These are phyloP conservation scores for Baeospora myosura DNA, from an alignment of 1,284 basidiomycete species.

Conservation along the genomic window DNA sequence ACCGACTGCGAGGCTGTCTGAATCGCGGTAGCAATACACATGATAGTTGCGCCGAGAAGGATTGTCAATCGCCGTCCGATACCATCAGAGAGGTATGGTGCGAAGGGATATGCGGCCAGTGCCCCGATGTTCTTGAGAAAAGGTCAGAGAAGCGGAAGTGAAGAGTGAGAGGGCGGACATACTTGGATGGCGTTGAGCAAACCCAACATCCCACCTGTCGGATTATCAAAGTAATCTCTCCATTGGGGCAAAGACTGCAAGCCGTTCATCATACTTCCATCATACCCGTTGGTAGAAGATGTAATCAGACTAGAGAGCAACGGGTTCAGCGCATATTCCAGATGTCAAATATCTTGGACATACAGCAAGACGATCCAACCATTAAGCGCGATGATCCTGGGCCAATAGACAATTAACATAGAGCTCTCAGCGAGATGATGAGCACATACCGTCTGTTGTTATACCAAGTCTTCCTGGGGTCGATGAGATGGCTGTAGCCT, in stretches of 20 bases:
- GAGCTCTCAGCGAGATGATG: not conserved
- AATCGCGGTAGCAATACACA: conserved; percentile 59
- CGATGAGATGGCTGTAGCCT: conserved; percentile 48
- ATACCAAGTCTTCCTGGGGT: conserved; percentile 64
- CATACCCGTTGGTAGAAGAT: conserved; percentile 69
- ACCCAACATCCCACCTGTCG: conserved; percentile 51
- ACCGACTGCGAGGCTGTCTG: conserved; percentile 68
- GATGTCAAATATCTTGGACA: not conserved
- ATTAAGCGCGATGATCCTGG: conserved; percentile 54
- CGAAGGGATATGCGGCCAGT: conserved; percentile 60
- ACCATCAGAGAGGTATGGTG: conserved; percentile 66
- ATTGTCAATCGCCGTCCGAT: conserved; percentile 59
- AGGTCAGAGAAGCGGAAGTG: not conserved
- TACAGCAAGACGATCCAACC: conserved; percentile 5
- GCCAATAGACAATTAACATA: conserved; percentile 3
- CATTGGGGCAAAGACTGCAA: conserved; percentile 59
- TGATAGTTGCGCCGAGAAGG: conserved; percentile 55
- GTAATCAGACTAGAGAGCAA: conserved; percentile 48
- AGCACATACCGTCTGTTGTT: conserved; percentile 58
- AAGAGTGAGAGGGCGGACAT: conserved; percentile 12
- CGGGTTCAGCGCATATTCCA: not conserved
- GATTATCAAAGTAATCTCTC: conserved; percentile 48
- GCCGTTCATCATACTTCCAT: conserved; percentile 72
- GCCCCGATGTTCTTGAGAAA: conserved; percentile 56
- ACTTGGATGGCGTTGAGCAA: conserved; percentile 73